Percentiles rank a stretch among this genome's conserved stretches.
Conservation (phyloP, 2,329 filamentous ascomycete genomes). For the Hypoxylon sp. region DNA sequence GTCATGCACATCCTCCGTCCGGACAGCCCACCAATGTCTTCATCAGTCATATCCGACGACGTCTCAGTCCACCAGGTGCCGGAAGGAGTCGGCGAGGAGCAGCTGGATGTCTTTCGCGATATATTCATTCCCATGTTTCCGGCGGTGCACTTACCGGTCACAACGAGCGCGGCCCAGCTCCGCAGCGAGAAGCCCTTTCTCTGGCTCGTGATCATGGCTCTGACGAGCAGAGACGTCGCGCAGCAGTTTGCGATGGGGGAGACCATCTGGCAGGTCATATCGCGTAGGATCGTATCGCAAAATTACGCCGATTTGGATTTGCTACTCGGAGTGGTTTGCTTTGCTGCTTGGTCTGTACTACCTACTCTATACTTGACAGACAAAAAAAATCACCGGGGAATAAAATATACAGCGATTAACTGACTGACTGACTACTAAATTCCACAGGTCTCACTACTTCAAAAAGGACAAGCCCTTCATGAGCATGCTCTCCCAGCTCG, state of each 20-base stretch:
- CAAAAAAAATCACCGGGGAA: no score
- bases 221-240: conserved; percentile 21
- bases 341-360: conserved; percentile 37
- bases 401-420: no score
- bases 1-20: conserved; percentile 35
- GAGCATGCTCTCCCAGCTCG: conserved; percentile 39
- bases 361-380: no score
- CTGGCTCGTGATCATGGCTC: conserved; percentile 36
- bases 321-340: conserved; percentile 33
- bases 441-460: conserved; percentile 33
- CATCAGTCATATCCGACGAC: conserved; percentile 28
- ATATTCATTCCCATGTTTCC: conserved; percentile 34
- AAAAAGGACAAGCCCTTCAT: conserved; percentile 40
- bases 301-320: conserved; percentile 32
- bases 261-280: conserved; percentile 37
- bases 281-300: conserved; percentile 32
- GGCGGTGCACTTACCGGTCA: conserved; percentile 29
- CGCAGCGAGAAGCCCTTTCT: conserved; percentile 34
- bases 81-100: conserved; percentile 27
- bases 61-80: conserved; percentile 24
- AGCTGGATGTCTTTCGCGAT: conserved; percentile 28
- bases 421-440: conserved; percentile 8
- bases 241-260: conserved; percentile 34
- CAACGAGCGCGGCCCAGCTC: conserved; percentile 26
- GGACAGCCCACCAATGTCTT: conserved; percentile 3